phyloP scores from a whole-genome alignment of 768 basidiomycete species.

The Tricholoma matsutake region DNA sequence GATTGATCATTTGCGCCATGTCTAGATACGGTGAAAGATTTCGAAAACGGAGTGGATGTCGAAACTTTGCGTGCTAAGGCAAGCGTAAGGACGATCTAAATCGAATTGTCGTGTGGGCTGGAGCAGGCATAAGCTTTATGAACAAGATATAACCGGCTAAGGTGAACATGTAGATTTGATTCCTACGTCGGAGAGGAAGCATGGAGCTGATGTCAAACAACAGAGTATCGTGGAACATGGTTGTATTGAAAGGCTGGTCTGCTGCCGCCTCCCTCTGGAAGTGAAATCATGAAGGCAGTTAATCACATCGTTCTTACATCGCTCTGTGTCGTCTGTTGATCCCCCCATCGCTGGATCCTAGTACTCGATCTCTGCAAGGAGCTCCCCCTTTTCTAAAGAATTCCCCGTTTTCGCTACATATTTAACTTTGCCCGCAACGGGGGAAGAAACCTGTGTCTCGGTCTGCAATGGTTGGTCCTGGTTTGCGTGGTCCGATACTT shows the following conservation, averaged over 20 bases:
- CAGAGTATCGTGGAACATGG: constrained; percentile 52
- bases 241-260: constrained; percentile 34
- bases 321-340: neutral
- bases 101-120: constrained; percentile 65
- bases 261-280: constrained; percentile 19
- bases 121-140: constrained; percentile 60
- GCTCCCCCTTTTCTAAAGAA: neutral
- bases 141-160: constrained; percentile 37
- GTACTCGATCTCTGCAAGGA: neutral
- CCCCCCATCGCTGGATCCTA: neutral
- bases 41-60: constrained; percentile 46
- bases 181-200: neutral
- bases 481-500: too few relatives aligned
- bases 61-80: constrained; percentile 40
- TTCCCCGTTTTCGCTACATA: neutral
- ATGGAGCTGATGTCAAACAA: neutral
- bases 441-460: neutral
- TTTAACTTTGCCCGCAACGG: neutral
- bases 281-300: too few relatives aligned
- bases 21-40: constrained; percentile 53
- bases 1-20: neutral
- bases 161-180: constrained; percentile 21
- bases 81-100: constrained; percentile 41
- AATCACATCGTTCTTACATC: neutral
- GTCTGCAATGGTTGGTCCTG: neutral